Conservation (phyloP, 441 rosid genomes). For the Metrosideros polymorpha region DNA sequence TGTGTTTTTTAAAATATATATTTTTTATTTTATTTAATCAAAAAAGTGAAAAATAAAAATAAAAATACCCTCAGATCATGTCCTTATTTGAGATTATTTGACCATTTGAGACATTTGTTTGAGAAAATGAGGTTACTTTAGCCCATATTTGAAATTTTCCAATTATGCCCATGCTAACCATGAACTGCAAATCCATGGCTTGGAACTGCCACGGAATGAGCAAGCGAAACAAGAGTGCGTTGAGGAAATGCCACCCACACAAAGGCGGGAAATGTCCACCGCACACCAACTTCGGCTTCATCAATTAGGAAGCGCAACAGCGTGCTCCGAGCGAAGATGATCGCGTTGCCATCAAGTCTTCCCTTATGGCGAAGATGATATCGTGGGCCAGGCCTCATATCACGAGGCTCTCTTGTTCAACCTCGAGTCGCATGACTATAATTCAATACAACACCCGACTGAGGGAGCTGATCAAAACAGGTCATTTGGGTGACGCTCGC, state of each 20-base stretch:
- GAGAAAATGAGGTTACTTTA: too few species aligned
- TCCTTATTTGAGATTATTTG: too few species aligned
- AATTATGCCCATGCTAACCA: too few species aligned
- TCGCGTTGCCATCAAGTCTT: neutral
- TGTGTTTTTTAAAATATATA: too few species aligned
- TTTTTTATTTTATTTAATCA: too few species aligned
- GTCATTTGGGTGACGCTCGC: constrained; percentile 41
- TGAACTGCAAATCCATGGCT: neutral
- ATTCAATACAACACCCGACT: constrained; percentile 33
- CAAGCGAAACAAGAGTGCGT: neutral
- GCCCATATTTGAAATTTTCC: too few species aligned
- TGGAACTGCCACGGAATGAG: neutral
- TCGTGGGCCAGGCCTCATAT: constrained; percentile 11
- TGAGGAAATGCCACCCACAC: neutral
- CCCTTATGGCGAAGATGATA: neutral
- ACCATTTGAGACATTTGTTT: too few species aligned
- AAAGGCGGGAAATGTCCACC: neutral
- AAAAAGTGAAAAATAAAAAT: too few species aligned
- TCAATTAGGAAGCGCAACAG: neutral
- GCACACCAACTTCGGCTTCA: neutral
- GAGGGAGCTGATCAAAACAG: constrained; percentile 21
- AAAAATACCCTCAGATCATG: too few species aligned
- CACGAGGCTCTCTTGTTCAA: constrained; percentile 23
- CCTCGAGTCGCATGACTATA: constrained; percentile 10
- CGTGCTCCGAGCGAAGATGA: neutral